Evolutionary conservation across 768 basidiomycete species (phyloP).

Genomic region (Postia placenta): DNA sequence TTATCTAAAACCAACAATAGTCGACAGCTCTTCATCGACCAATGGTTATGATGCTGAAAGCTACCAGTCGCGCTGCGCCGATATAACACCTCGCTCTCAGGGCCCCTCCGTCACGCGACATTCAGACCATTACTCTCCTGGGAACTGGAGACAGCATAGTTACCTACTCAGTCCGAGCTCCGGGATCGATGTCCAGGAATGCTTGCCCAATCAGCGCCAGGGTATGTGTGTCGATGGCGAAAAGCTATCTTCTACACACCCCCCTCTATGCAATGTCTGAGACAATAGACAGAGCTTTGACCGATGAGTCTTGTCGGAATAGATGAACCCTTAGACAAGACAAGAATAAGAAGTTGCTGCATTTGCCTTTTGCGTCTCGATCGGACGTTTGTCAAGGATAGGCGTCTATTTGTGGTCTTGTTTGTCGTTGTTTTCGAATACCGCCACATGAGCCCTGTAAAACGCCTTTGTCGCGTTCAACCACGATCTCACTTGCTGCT

Average conservation of each 20-base stretch:
- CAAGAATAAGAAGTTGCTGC: background rate
- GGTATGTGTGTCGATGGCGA: no score
- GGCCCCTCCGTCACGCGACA: background rate
- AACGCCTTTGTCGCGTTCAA: constrained; percentile 23
- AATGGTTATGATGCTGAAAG: no score
- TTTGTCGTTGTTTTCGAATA: constrained; percentile 22
- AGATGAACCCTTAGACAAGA: background rate
- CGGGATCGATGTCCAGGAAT: background rate
- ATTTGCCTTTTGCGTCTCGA: no score
- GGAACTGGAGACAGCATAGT: background rate
- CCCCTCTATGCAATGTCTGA: no score
- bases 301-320: background rate
- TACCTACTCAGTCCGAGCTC: background rate
- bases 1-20: no score
- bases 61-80: no score
- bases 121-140: background rate
- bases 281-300: no score
- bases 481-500: constrained; percentile 7
- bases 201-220: background rate
- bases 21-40: no score
- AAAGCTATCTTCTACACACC: no score
- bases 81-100: background rate
- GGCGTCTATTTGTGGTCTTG: background rate
- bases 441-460: constrained; percentile 20
- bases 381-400: background rate